Conservation (phyloP, 2,329 filamentous ascomycete genomes). For the Arthrobotrys entomopaga region DNA sequence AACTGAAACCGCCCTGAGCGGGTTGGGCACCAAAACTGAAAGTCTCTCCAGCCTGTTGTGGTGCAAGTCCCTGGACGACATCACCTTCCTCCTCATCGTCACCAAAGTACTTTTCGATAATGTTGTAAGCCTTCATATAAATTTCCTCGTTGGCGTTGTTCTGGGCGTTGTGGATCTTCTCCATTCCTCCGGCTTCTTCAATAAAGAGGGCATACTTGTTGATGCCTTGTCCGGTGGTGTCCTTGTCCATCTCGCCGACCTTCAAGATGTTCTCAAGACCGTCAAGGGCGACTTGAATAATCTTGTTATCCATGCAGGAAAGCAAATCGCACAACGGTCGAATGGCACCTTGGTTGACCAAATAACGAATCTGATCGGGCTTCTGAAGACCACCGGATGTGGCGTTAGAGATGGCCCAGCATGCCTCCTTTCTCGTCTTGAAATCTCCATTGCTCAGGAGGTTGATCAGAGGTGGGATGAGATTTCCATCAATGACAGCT, state of each 20-base stretch:
- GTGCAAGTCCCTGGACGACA: slow-evolving; percentile 79
- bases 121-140: slow-evolving; percentile 99
- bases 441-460: slow-evolving; percentile 95
- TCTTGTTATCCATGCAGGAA: slow-evolving; percentile 98
- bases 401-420: slow-evolving; percentile 99
- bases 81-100: slow-evolving; percentile 89
- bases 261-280: slow-evolving; percentile 99
- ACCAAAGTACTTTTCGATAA: slow-evolving; percentile 99
- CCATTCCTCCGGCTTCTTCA: slow-evolving; percentile 98
- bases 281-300: slow-evolving; percentile 97
- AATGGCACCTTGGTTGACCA: slow-evolving; percentile 93
- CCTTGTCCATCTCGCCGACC: slow-evolving; percentile 98
- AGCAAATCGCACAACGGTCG: slow-evolving; percentile 96
- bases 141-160: slow-evolving; percentile 99
- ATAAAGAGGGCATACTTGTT: slow-evolving; percentile 98
- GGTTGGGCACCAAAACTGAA: slow-evolving; percentile 80
- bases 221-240: slow-evolving; percentile 81
- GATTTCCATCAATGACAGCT: slow-evolving; percentile 93
- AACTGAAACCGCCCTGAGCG: slow-evolving; percentile 82
- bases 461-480: slow-evolving; percentile 95
- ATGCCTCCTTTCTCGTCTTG: slow-evolving; percentile 99
- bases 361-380: slow-evolving; percentile 96
- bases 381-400: slow-evolving; percentile 98
- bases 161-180: slow-evolving; percentile 99
- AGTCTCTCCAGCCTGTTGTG: slow-evolving; percentile 75